A percentile compares a stretch with the other conserved stretches of the same genome.
phyloP scores from a whole-genome alignment of 2,329 filamentous ascomycete genomes.

The Capronia americana region DNA sequence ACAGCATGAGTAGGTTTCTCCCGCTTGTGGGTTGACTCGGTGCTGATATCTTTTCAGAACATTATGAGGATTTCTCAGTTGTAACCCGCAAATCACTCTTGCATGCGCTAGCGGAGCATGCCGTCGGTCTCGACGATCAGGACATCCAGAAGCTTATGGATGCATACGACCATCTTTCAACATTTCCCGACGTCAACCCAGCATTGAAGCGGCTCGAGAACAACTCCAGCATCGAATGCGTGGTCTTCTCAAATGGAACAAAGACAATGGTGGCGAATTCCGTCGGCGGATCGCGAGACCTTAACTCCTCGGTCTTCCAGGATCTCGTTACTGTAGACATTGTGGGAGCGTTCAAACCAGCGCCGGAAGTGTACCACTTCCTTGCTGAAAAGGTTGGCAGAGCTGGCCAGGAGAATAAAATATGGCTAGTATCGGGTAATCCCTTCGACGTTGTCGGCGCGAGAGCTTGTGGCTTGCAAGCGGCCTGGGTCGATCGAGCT shows the following conservation, averaged over 20 bases:
- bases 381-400: slow-evolving; percentile 61
- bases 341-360: slow-evolving; percentile 68
- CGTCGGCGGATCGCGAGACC: slow-evolving; percentile 62
- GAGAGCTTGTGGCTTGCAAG: slow-evolving; percentile 64
- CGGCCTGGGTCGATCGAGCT: slow-evolving; percentile 70
- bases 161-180: slow-evolving; percentile 68
- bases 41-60: slow-evolving; percentile 51
- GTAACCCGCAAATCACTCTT: slow-evolving; percentile 67
- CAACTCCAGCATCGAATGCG: slow-evolving; percentile 56
- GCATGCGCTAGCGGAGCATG: slow-evolving; percentile 68
- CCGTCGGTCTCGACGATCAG: slow-evolving; percentile 52
- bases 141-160: slow-evolving; percentile 63
- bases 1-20: slow-evolving; percentile 69
- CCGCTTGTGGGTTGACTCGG: slow-evolving; percentile 3
- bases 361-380: slow-evolving; percentile 66
- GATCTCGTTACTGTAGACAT: slow-evolving; percentile 68
- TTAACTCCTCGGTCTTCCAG: slow-evolving; percentile 60
- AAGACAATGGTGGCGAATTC: slow-evolving; percentile 67
- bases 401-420: slow-evolving; percentile 52
- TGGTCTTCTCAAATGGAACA: slow-evolving; percentile 76
- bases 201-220: slow-evolving; percentile 59
- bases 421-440: slow-evolving; percentile 76
- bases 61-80: slow-evolving; percentile 67
- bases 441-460: slow-evolving; percentile 76
- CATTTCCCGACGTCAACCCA: slow-evolving; percentile 68